Evolutionary conservation across 1,139 yeast species (phyloP), one percentile per base, ranked within the genome.

Genomic region (Pichia sp.): DNA sequence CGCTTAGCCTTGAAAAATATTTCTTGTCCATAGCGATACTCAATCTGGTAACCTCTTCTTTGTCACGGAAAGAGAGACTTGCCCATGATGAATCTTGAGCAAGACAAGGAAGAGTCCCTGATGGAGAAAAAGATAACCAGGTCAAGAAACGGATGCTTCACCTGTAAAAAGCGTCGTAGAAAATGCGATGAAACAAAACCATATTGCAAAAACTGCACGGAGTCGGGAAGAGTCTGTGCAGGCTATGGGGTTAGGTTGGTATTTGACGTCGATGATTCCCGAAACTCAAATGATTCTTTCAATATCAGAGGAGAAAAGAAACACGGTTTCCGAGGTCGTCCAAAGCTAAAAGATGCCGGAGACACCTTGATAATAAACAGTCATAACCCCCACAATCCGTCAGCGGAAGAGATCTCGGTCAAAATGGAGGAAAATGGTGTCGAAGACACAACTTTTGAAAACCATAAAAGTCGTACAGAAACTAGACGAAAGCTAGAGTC

Each of bases 121-220:
- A 38, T 73, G 75, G 66, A 68, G 1, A 49, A 53, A n/a, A 78
- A 75, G 62, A 74, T 77, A 8, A 74, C 74, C 1, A 64, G 82
- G 55, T 80, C 79, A 8, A 66, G 82, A 60, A 77, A 78, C 3
- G 83, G 82, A 0, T 78, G 83, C 57, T 75, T 65, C 48, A 66
- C 78, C 2, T 77, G 81, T 62, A 76, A 76, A 41, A 61, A 59
- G 47, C 72, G 81, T 55, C 75, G 79, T 55, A 67, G 80, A 51
- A 82, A 82, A 57, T 82, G 87, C 64, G 85, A 81, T 64, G 83
- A 82, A 61, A 69, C 72, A 0, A 79, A 78, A 61, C 87, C 87
- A 1, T 59, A 62, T 15, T 82, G 87, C 66, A 69, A 71, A 34
- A 81, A 80, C 64, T 82, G 87, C 65, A 47, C 68, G 15, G 75